A percentile compares a stretch with the other conserved stretches of the same genome.
Evolutionary conservation across 192 early-diverging fungal species (phyloP).

Genomic region (Umbelopsis sp.): DNA sequence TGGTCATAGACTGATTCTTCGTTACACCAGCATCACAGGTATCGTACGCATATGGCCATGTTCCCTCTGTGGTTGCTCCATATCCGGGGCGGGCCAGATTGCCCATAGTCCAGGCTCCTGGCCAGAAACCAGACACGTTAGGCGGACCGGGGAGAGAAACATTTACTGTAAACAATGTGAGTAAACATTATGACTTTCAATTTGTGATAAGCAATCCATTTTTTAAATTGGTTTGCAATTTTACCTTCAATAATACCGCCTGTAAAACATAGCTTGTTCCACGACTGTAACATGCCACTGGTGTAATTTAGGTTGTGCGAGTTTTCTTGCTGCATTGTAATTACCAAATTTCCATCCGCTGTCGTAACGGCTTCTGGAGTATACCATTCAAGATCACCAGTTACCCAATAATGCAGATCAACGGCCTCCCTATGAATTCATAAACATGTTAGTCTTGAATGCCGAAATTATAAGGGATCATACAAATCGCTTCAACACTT

Average conservation of each 20-base stretch:
- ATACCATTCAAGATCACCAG: constrained; percentile 56
- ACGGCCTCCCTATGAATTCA: constrained; percentile 45
- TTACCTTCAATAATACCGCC: constrained; percentile 57
- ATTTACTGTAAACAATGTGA: constrained; percentile 32
- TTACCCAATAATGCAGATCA: constrained; percentile 58
- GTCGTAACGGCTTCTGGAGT: constrained; percentile 53
- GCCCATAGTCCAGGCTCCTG: constrained; percentile 60
- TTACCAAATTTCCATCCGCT: constrained; percentile 50
- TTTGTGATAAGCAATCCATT: neutral
- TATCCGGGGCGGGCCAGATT: constrained; percentile 63
- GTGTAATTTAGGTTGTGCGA: constrained; percentile 41
- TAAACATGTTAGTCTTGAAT: constrained; percentile 26
- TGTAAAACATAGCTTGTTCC: constrained; percentile 69
- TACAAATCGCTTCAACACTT: constrained; percentile 47
- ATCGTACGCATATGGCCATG: constrained; percentile 59
- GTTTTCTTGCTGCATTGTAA: constrained; percentile 40
- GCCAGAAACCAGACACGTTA: constrained; percentile 53
- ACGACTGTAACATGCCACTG: constrained; percentile 63
- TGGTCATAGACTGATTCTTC: constrained; percentile 58
- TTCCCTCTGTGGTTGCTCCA: constrained; percentile 58
- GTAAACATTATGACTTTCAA: neutral
- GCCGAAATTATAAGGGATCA: constrained; percentile 29
- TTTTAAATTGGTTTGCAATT: neutral
- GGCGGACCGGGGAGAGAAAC: constrained; percentile 57
- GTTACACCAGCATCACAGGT: constrained; percentile 55